Evolutionary conservation across 805 yeast species (phyloP).

Genomic region (Blastobotrys robertii): DNA sequence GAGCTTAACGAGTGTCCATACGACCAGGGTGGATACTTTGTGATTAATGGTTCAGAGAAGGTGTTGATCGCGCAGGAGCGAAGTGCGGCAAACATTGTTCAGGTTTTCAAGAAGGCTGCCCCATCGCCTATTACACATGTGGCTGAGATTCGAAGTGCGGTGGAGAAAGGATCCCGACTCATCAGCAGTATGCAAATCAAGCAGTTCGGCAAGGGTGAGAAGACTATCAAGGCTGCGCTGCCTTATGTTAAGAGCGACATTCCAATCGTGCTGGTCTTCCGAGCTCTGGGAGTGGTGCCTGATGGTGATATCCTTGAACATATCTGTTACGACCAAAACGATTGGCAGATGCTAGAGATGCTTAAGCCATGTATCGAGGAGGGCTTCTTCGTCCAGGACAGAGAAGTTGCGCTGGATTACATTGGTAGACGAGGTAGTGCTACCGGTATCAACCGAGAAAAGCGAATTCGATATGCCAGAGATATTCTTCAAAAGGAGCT

Average conservation of each 20-base stretch:
- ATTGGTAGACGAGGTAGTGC: constrained; percentile 98
- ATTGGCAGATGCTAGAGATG: constrained; percentile 99
- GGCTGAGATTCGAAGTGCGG: constrained; percentile 93
- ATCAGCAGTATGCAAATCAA: constrained; percentile 92
- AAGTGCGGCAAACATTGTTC: constrained; percentile 96
- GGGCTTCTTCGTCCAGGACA: constrained; percentile 95
- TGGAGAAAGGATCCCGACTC: constrained; percentile 94
- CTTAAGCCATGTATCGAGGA: constrained; percentile 98
- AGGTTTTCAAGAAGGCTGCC: constrained; percentile 95
- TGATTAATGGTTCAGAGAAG: constrained; percentile 96
- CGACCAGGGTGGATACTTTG: constrained; percentile 99
- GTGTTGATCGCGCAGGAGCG: constrained; percentile 98
- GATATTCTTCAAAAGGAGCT: constrained; percentile 95
- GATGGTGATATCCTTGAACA: constrained; percentile 98
- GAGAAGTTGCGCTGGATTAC: constrained; percentile 95
- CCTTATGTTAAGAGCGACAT: constrained; percentile 96
- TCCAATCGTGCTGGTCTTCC: constrained; percentile 92
- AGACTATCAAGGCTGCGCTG: constrained; percentile 86
- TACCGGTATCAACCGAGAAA: constrained; percentile 90
- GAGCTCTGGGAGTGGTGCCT: constrained; percentile 97
- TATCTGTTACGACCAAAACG: constrained; percentile 93
- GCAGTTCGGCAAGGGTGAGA: constrained; percentile 72
- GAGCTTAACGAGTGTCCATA: constrained; percentile 97
- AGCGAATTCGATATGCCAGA: constrained; percentile 96
- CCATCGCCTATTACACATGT: constrained; percentile 93